Conservation (phyloP, 2,329 filamentous ascomycete species). For the Cercospora citrullina region DNA sequence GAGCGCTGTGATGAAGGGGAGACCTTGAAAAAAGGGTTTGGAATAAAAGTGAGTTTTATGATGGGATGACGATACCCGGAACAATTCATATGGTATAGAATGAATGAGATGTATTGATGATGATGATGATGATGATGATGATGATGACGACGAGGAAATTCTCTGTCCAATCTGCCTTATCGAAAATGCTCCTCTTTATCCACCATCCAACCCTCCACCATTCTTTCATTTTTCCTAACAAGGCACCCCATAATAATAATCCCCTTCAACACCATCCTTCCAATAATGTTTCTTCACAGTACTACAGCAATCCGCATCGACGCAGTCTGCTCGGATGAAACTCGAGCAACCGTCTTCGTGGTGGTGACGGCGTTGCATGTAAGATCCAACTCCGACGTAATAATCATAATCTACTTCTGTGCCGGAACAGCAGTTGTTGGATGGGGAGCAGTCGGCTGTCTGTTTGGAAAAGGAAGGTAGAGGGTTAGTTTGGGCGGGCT, state of each 20-base stretch:
- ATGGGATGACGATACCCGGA: neutral
- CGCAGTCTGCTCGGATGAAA: neutral
- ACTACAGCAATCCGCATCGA: neutral
- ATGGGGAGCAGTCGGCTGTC: too few relatives aligned
- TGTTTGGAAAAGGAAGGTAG: too few relatives aligned
- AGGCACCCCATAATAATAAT: neutral
- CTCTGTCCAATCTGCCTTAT: too few relatives aligned
- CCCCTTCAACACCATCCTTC: neutral
- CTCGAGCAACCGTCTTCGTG: neutral
- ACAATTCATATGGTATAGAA: neutral
- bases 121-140: neutral
- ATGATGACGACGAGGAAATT: too few relatives aligned
- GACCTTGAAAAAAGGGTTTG: neutral
- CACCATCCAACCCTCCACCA: too few relatives aligned
- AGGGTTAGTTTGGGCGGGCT: too few relatives aligned
- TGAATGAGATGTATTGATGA: neutral
- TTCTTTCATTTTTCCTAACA: neutral
- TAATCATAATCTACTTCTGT: too few relatives aligned
- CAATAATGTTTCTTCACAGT: neutral
- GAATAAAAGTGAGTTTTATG: neutral
- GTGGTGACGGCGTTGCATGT: neutral
- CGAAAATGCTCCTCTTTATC: too few relatives aligned
- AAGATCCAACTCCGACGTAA: too few relatives aligned
- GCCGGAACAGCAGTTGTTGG: too few relatives aligned
- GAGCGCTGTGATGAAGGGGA: conserved; percentile 28